Evolutionary conservation across 768 basidiomycete species (phyloP), one percentile per base, ranked within the genome.

Genomic region (Russula vinacea): DNA sequence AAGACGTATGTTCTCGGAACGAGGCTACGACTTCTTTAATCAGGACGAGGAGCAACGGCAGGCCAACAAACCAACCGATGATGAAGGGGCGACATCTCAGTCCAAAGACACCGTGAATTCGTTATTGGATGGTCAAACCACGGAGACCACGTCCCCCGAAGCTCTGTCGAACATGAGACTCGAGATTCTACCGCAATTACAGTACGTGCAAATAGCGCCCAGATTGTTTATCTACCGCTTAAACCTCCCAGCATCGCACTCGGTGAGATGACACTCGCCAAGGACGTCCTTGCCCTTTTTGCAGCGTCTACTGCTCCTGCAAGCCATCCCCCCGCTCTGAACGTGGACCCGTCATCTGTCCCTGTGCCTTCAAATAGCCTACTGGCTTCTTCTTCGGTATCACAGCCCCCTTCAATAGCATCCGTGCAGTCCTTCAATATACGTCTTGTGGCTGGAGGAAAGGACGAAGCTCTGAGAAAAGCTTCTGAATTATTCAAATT

Each of bases 221-320:
- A 42, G 47, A 49, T 55, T 47, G 17, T 13, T 37, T n/a, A 26
- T 10, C 32, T 4, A 50, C 24, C 22, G 9, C 58, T 64, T 29
- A 64, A 54, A 40, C 26, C 29, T 55, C 14, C 54, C 66, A 91
- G 90, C 67, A 82, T 86, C 64, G 89, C 90, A 32, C 75, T 86
- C 53, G 90, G 90, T 61, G 92, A 94, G 74, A 88, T 93, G 83
- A 81, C 83, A 8, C 85, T 87, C 60, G 90, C 90, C 11, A 83
- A 81, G 67, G 89, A 91, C 65, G 77, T 94, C 26, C 75, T 94
- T 33, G 76, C 80, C 26, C 78, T 84, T 32, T 75, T 92, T 16
- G 75, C 91, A 16, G 73, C 79, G 35, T 76, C 80, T 32, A 51
- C 61, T 35, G 53, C 65, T 14, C 47, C 63, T 22, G 42, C 55